Evolutionary conservation across 2,329 filamentous ascomycete genomes (phyloP), one percentile per base, ranked within the genome.

Genomic region (Colletotrichum sublineola): DNA sequence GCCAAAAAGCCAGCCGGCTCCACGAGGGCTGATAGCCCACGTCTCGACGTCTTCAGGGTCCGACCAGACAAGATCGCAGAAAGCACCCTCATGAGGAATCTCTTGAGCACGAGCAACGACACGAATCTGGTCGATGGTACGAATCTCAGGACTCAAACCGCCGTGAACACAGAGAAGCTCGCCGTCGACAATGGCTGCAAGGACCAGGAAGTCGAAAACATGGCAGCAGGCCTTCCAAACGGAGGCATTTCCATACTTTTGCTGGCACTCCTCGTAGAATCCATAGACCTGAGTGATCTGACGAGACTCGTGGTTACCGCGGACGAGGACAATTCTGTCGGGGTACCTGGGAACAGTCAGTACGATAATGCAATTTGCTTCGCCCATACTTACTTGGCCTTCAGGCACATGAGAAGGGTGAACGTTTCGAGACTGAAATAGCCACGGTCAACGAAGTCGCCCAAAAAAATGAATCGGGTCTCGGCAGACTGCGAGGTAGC

Each of bases 161-260:
- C 96, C 96, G 82, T 99, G 96, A 42, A 99, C 96, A 81, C 96
- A 99, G 79, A 99, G 97, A 73, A 99, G 97, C 80, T 98, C 95
- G 78, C 98, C 94, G 80, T 99, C 97, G 78, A 99, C 97, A 75
- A 99, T 97, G 74, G 97, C 97, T 68, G 94, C 96, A 31, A 99
- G 88, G 2, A 97, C 97, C 40, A 99, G 90, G 82, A 97, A 99
- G 82, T 99, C 96, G 82, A 99, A 99, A 84, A 99, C 97, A 81
- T 99, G 96, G 75, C 96, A 99, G 82, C 98, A 99, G 71, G 97
- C 96, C 83, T 99, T 97, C 96, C 96, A 99, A n/a, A 99, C 96
- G 61, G 97, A 98, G 15, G 96, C 95, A 80, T 98, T 98, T 79
- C 96, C 96, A 81, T 99, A 99, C 83, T 99, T 99, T 78, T 96